Evolutionary conservation across 108 stramenopile genomes (phyloP).

Genomic region (Nitzschia palea): DNA sequence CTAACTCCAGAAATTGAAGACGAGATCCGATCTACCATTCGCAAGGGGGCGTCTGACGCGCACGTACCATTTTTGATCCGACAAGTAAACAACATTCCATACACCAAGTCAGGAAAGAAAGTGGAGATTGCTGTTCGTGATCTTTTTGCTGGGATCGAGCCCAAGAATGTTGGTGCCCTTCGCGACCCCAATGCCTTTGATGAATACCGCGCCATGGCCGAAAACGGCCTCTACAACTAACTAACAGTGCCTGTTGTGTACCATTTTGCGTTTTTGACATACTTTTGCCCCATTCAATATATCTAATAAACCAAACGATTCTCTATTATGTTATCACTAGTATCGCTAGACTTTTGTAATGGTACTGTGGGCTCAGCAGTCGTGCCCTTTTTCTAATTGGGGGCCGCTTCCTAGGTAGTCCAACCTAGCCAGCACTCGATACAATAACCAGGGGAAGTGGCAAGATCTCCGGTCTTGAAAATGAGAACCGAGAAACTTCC

Average conservation of each 20-base stretch:
- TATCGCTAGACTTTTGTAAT: too few species aligned
- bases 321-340: too few species aligned
- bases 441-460: too few species aligned
- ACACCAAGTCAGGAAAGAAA: constrained; percentile 42
- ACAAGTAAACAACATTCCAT: constrained; percentile 30
- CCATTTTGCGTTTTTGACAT: constrained; percentile 3
- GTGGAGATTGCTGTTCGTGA: constrained; percentile 37
- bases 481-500: too few species aligned
- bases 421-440: too few species aligned
- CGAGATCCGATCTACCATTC: constrained; percentile 29
- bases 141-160: constrained; percentile 26
- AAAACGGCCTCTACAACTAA: constrained; percentile 27
- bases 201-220: constrained; percentile 33
- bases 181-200: constrained; percentile 40
- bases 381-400: too few species aligned
- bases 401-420: too few species aligned
- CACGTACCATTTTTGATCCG: constrained; percentile 37
- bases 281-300: too few species aligned
- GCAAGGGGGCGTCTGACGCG: constrained; percentile 26
- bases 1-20: constrained; percentile 18
- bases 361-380: too few species aligned
- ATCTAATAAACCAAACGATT: too few species aligned
- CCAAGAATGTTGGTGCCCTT: constrained; percentile 36
- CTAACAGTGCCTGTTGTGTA: background rate
- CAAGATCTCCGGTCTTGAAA: too few species aligned